Evolutionary conservation across 2,329 filamentous ascomycete genomes (phyloP).

Genomic region (Verticillium longisporum): DNA sequence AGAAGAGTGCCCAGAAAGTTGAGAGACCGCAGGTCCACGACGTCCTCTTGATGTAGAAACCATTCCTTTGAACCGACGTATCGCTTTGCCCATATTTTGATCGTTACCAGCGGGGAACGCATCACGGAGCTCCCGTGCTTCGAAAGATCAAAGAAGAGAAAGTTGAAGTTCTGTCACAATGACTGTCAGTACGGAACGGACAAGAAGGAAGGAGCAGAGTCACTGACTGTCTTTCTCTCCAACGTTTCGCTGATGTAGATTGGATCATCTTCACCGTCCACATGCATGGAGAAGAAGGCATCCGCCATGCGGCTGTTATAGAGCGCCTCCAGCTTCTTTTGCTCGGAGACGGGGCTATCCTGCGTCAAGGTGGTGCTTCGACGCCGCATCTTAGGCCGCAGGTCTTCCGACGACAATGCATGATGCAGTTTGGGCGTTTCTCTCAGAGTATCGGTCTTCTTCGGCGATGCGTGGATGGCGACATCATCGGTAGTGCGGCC

Average conservation of each 20-base stretch:
- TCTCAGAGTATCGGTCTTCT: slow-evolving; percentile 52
- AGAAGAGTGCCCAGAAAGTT: slow-evolving; percentile 72
- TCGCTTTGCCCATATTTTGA: slow-evolving; percentile 69
- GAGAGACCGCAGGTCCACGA: slow-evolving; percentile 63
- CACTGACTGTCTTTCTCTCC: slow-evolving; percentile 60
- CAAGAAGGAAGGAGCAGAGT: background rate
- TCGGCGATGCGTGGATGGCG: slow-evolving; percentile 61
- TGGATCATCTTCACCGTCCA: slow-evolving; percentile 57
- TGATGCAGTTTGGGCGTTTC: slow-evolving; percentile 44
- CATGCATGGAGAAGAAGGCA: slow-evolving; percentile 81
- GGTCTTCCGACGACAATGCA: slow-evolving; percentile 46
- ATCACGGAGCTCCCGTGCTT: slow-evolving; percentile 56
- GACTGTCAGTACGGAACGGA: background rate
- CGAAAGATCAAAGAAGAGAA: slow-evolving; percentile 74
- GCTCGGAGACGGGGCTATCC: slow-evolving; percentile 44
- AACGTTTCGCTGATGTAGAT: slow-evolving; percentile 86
- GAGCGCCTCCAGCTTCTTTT: slow-evolving; percentile 70
- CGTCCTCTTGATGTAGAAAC: slow-evolving; percentile 63
- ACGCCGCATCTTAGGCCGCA: slow-evolving; percentile 34
- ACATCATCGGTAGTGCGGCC: slow-evolving; percentile 68
- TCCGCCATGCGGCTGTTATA: slow-evolving; percentile 71
- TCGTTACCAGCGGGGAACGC: slow-evolving; percentile 54
- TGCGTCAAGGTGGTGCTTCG: slow-evolving; percentile 43
- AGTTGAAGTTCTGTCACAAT: slow-evolving; percentile 68
- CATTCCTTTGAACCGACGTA: slow-evolving; percentile 33